phyloP scores from a whole-genome alignment of 305 asterid genomes.

The Plantago lanceolata region DNA sequence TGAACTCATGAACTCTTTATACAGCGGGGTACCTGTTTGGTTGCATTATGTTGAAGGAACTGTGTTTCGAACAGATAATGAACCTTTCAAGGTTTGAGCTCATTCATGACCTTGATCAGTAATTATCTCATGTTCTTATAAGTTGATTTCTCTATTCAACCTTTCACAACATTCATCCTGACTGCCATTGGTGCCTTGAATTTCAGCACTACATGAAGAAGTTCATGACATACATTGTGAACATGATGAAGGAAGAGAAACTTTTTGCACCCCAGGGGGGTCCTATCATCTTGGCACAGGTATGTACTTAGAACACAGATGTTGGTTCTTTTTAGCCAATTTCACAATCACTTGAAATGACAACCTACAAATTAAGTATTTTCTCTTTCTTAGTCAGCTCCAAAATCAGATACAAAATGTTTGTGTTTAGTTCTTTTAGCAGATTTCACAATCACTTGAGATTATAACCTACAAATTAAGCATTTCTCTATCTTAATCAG shows the following conservation, averaged over 20 bases:
- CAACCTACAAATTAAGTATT: too few species aligned
- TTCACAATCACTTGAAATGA: background rate
- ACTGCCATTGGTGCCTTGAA: constrained; percentile 26
- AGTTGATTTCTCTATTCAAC: background rate
- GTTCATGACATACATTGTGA: constrained; percentile 71
- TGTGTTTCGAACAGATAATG: constrained; percentile 76
- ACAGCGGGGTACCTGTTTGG: constrained; percentile 96
- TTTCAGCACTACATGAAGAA: constrained; percentile 81
- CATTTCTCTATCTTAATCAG: too few species aligned
- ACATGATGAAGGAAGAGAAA: constrained; percentile 74
- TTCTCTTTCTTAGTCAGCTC: too few species aligned
- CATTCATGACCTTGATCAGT: background rate
- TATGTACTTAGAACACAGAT: constrained; percentile 23
- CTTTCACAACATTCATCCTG: background rate
- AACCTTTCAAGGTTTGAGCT: constrained; percentile 65
- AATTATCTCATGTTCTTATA: too few species aligned
- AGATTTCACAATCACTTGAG: too few species aligned
- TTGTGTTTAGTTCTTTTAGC: too few species aligned
- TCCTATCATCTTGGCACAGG: constrained; percentile 91
- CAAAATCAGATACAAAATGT: too few species aligned
- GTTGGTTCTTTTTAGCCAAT: background rate
- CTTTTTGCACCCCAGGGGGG: constrained; percentile 96
- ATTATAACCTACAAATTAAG: too few species aligned
- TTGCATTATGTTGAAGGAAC: constrained; percentile 83
- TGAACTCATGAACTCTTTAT: constrained; percentile 21